These are phyloP conservation scores for Candida ortonii DNA, from an alignment of 805 yeast genomes.

Conservation along the genomic window DNA sequence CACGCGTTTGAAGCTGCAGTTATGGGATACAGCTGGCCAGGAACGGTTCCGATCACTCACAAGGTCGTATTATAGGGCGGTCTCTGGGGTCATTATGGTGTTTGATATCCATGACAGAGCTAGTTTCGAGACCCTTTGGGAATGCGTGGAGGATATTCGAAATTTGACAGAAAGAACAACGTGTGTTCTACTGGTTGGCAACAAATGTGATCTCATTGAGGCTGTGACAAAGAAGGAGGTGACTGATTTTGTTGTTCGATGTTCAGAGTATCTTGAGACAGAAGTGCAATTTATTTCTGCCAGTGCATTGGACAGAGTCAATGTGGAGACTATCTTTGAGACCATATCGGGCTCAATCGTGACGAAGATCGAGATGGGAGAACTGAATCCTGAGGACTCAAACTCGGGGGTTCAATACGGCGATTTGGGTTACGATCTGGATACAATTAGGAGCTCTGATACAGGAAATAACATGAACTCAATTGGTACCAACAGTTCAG, in stretches of 20 bases:
- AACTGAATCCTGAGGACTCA: slow-evolving; percentile 44
- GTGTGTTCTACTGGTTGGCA: slow-evolving; percentile 35
- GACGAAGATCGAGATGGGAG: slow-evolving; percentile 46
- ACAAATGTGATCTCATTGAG: slow-evolving; percentile 31
- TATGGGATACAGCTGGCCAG: slow-evolving; percentile 22
- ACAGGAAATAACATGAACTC: slow-evolving; percentile 2
- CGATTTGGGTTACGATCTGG: slow-evolving; percentile 20
- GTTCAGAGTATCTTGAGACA: slow-evolving; percentile 24
- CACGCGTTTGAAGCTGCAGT: slow-evolving; percentile 30
- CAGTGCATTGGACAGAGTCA: slow-evolving; percentile 42
- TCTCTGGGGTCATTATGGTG: slow-evolving; percentile 37
- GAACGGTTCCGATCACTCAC: slow-evolving; percentile 36
- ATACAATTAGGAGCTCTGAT: slow-evolving; percentile 10
- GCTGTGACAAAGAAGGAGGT: slow-evolving; percentile 13
- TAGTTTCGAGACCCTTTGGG: slow-evolving; percentile 29
- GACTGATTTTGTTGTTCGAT: slow-evolving; percentile 21
- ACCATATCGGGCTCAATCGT: slow-evolving; percentile 39
- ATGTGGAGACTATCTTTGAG: slow-evolving; percentile 40
- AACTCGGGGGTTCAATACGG: slow-evolving; percentile 52
- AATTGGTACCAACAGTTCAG: no score
- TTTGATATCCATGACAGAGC: slow-evolving; percentile 30
- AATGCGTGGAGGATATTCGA: slow-evolving; percentile 31
- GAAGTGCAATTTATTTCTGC: slow-evolving; percentile 37
- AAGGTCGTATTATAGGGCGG: slow-evolving; percentile 37
- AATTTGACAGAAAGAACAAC: slow-evolving; percentile 29